A percentile compares a stretch with the other conserved stretches of the same genome.
Conservation (phyloP, 2,329 filamentous ascomycete genomes). For the Arthrobotrys iridis region DNA sequence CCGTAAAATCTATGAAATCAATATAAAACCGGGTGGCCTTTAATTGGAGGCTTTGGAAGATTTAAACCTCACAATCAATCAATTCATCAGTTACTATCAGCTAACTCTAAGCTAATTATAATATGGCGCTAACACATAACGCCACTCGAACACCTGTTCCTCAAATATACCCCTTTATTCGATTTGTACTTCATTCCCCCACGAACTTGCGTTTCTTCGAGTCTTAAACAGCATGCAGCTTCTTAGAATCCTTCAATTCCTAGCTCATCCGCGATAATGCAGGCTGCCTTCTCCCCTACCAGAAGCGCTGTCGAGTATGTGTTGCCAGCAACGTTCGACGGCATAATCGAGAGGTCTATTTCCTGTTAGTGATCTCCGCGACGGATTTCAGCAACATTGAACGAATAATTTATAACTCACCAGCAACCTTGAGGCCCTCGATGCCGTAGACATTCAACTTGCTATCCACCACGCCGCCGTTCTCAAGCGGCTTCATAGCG, state of each 20-base stretch:
- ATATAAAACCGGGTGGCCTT: no score
- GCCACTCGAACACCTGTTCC: no score
- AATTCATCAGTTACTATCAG: no score
- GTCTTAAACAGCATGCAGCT: no score
- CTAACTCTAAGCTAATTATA: no score
- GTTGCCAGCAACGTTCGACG: slow-evolving; percentile 61
- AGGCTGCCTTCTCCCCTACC: slow-evolving; percentile 63
- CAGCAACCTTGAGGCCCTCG: slow-evolving; percentile 62
- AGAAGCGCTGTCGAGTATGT: slow-evolving; percentile 64
- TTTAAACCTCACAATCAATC: no score
- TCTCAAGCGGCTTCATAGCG: slow-evolving; percentile 63
- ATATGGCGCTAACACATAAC: no score
- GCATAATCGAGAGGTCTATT: slow-evolving; percentile 57
- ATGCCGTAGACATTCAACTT: slow-evolving; percentile 64
- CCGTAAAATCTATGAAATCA: no score
- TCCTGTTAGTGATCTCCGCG: background rate
- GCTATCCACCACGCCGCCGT: slow-evolving; percentile 64
- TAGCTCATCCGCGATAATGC: slow-evolving; percentile 60
- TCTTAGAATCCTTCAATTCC: slow-evolving; percentile 51
- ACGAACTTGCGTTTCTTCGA: no score
- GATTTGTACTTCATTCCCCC: no score
- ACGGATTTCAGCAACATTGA: background rate
- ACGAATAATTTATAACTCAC: slow-evolving; percentile 59
- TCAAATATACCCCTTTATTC: no score
- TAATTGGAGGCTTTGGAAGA: no score